These are phyloP conservation scores for Gillenia trifoliata DNA, from an alignment of 306 rosid genomes.

Conservation along the genomic window DNA sequence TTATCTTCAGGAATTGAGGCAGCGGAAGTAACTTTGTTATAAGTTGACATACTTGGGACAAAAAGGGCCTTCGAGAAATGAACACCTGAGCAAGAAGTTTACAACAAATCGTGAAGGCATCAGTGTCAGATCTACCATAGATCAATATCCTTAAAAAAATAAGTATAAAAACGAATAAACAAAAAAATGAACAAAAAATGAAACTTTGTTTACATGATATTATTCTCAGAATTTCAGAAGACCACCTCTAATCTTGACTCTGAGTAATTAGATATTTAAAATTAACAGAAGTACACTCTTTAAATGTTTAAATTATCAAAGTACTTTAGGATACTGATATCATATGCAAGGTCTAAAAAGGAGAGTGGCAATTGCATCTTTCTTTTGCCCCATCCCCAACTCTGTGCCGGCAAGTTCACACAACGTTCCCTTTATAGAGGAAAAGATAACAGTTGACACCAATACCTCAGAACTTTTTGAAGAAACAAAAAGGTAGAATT, in stretches of 20 bases:
- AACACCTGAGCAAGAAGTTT: constrained; percentile 35
- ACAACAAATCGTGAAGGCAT: constrained; percentile 19
- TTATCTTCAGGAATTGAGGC: constrained; percentile 45
- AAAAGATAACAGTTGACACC: neutral
- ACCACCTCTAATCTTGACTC: neutral
- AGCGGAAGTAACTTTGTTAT: constrained; percentile 58
- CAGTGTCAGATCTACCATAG: neutral
- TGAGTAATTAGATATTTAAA: neutral
- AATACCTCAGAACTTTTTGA: neutral
- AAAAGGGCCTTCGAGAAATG: constrained; percentile 65
- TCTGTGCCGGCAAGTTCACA: neutral
- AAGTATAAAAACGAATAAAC: neutral
- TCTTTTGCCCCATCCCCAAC: neutral
- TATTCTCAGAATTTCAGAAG: neutral
- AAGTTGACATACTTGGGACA: constrained; percentile 67
- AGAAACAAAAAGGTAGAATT: neutral
- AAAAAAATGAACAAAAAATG: neutral
- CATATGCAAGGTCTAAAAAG: neutral
- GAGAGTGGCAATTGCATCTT: neutral
- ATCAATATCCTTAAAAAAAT: neutral
- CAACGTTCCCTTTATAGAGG: neutral
- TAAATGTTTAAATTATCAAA: neutral
- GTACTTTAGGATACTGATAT: neutral
- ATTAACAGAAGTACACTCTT: no score
- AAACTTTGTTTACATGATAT: neutral